phyloP scores from a whole-genome alignment of 768 basidiomycete genomes.

The Thelephora ganbajun region DNA sequence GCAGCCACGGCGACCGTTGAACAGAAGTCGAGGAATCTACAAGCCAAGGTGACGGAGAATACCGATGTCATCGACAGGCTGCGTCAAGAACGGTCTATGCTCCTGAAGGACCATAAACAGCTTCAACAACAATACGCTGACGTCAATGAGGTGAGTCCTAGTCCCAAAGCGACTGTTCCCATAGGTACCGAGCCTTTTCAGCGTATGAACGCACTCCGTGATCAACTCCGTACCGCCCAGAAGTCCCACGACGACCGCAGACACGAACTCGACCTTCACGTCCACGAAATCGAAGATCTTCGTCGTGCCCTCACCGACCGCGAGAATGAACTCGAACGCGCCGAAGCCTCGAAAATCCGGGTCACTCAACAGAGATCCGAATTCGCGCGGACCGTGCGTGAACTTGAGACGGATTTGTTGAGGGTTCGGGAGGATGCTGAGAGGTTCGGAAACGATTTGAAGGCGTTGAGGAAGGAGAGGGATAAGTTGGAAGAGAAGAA shows the following conservation, averaged over 20 bases:
- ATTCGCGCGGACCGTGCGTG: constrained; percentile 50
- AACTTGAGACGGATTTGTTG: constrained; percentile 58
- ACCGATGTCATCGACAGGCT: constrained; percentile 57
- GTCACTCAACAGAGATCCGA: constrained; percentile 49
- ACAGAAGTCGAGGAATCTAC: constrained; percentile 58
- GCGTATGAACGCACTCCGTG: constrained; percentile 49
- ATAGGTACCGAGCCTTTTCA: constrained; percentile 11
- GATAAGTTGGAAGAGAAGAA: constrained; percentile 30
- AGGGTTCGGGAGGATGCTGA: constrained; percentile 69
- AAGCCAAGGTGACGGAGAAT: constrained; percentile 57
- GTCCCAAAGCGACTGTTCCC: not conserved
- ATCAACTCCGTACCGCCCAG: constrained; percentile 46
- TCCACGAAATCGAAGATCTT: constrained; percentile 67
- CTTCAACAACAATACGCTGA: constrained; percentile 57
- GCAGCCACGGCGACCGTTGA: constrained; percentile 54
- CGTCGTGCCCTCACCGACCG: constrained; percentile 48
- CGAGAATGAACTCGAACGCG: constrained; percentile 45
- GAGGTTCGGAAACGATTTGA: constrained; percentile 66
- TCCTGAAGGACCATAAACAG: constrained; percentile 56
- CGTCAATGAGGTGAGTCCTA: constrained; percentile 43
- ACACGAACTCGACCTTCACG: constrained; percentile 58
- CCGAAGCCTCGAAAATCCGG: constrained; percentile 50
- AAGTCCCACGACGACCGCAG: constrained; percentile 58
- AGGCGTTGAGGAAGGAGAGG: constrained; percentile 50
- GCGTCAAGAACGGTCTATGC: constrained; percentile 60